phyloP scores from a whole-genome alignment of 2,329 filamentous ascomycete species.

The Fusarium sp. region DNA sequence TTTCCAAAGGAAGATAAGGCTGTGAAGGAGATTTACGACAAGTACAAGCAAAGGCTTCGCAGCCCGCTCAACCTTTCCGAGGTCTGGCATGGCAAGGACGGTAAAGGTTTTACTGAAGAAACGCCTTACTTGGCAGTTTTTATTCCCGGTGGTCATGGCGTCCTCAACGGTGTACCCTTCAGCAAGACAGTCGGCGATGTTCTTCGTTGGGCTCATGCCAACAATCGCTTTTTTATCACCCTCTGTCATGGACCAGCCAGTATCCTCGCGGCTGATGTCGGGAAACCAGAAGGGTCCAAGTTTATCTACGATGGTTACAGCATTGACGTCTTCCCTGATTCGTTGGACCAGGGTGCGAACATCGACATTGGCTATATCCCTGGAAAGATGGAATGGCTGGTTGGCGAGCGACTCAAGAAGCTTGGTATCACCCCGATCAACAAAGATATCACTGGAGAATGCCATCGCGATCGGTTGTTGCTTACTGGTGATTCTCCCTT shows the following conservation, averaged over 20 bases:
- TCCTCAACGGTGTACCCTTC: not conserved
- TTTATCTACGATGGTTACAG: conserved; percentile 4
- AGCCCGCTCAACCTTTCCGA: not conserved
- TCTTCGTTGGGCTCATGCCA: not conserved
- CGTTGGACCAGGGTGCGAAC: not conserved
- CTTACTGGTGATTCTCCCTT: not conserved
- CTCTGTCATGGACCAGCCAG: not conserved
- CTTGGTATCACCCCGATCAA: not conserved
- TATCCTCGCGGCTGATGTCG: not conserved
- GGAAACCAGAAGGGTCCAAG: not conserved
- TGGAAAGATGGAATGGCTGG: conserved; percentile 11
- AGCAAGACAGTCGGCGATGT: conserved; percentile 2
- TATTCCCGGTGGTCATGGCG: not conserved
- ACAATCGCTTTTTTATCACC: not conserved
- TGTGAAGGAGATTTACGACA: not conserved
- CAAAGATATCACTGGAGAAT: conserved; percentile 1
- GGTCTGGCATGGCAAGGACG: not conserved
- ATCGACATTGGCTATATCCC: conserved; percentile 11
- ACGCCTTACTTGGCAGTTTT: not conserved
- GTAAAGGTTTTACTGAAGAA: fast-evolving
- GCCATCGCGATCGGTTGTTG: not conserved
- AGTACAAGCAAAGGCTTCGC: conserved; percentile 1
- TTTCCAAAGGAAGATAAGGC: conserved; percentile 5
- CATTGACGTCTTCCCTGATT: conserved; percentile 1
- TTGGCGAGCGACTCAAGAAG: not conserved